Percentiles rank a stretch among this genome's conserved stretches.
Conservation (phyloP, 768 basidiomycete genomes). For the Cystofilobasidium capitatum region DNA sequence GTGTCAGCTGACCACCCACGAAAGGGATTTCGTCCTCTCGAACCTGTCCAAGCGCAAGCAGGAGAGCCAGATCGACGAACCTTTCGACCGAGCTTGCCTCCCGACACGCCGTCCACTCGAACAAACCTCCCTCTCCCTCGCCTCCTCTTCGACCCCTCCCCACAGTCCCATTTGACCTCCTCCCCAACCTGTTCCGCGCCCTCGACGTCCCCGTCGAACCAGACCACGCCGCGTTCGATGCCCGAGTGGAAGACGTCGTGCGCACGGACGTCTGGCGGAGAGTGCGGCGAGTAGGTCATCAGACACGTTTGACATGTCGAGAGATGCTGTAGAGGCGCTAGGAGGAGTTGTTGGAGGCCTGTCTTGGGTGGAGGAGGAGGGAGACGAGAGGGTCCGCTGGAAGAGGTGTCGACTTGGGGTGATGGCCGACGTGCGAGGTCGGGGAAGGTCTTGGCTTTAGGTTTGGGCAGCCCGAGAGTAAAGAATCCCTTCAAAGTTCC, state of each 20-base stretch:
- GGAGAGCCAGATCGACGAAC: not conserved
- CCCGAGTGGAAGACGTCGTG: constrained; percentile 14
- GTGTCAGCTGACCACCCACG: not conserved
- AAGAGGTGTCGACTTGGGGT: too few relatives aligned
- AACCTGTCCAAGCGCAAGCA: not conserved
- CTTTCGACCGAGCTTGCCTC: constrained; percentile 11
- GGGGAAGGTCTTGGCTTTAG: too few relatives aligned
- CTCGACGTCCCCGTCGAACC: not conserved
- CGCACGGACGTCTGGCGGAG: constrained; percentile 6
- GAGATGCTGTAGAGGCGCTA: constrained; percentile 9
- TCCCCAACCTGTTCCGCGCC: constrained; percentile 5
- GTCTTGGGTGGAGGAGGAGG: too few relatives aligned
- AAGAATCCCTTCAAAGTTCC: not conserved
- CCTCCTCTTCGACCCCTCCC: constrained; percentile 3
- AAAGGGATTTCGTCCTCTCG: too few relatives aligned
- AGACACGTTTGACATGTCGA: constrained; percentile 20
- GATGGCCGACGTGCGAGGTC: too few relatives aligned
- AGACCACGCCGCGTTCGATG: constrained; percentile 17
- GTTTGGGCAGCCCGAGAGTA: too few relatives aligned
- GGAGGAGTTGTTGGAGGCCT: constrained; percentile 20
- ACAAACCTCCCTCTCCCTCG: constrained; percentile 9
- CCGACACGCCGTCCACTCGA: constrained; percentile 7
- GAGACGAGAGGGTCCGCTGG: too few relatives aligned
- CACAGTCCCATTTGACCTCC: not conserved
- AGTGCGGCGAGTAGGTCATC: constrained; percentile 18